phyloP scores from a whole-genome alignment of 2,329 filamentous ascomycete genomes.

The Zymoseptoria brevis region DNA sequence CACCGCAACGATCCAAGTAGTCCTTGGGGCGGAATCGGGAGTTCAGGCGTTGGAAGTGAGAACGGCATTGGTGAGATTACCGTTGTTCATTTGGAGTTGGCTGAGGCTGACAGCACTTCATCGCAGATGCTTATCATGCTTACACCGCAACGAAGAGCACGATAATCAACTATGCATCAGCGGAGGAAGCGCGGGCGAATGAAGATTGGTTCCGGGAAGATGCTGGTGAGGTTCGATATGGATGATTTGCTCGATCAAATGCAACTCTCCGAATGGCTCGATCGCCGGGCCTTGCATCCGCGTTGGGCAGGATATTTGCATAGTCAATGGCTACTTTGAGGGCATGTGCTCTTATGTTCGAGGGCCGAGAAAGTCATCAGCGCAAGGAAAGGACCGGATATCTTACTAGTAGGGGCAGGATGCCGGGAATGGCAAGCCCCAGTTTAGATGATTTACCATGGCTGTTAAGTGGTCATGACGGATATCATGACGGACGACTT shows the following conservation, averaged over 20 bases:
- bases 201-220: constrained; percentile 64
- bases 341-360: not conserved
- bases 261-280: constrained; percentile 1
- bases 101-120: not conserved
- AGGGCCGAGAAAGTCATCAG: no score
- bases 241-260: constrained; percentile 31
- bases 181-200: constrained; percentile 42
- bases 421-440: no score
- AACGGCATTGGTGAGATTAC: constrained; percentile 59
- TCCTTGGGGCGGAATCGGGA: constrained; percentile 60
- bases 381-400: no score
- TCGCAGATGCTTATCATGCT: constrained; percentile 33
- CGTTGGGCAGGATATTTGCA: not conserved
- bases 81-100: no score
- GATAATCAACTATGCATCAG: constrained; percentile 59
- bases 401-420: no score
- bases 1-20: constrained; percentile 65
- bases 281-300: not conserved
- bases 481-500: not conserved
- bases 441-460: not conserved
- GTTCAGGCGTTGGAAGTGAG: constrained; percentile 61
- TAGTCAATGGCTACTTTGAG: not conserved
- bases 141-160: constrained; percentile 54
- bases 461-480: not conserved
- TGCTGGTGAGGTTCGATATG: constrained; percentile 51